Evolutionary conservation across 805 yeast genomes (phyloP), one percentile per base, ranked within the genome.

Genomic region (Dipodascus albidus): DNA sequence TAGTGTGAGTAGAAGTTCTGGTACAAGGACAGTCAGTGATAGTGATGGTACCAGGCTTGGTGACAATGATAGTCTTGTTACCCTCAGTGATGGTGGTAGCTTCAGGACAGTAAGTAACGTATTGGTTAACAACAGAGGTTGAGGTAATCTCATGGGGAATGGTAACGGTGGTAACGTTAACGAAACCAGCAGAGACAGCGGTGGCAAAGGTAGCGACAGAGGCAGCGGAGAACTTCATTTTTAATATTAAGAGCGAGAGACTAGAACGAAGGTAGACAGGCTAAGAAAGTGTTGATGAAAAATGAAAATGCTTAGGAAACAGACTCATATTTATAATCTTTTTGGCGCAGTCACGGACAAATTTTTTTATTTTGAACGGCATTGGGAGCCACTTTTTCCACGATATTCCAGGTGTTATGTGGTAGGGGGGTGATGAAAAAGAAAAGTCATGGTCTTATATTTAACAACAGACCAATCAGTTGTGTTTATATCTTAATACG

Each of bases 21-120:
- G 91, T 85, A 77, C 95, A 87, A 68, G 90, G 90, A 72, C 86
- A 82, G 77, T 87, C 83, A 64, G 95, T 84, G 79, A 86, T 77
- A 69, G 93, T 86, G 64, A 87, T 71, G 62, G 95, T 86, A 69
- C 91, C 84, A 57, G 91, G 81, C 64, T 70, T 82, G 57, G 90
- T 80, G 67, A 83, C 88, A 60, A 85, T 80, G 80, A 80, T 77
- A 66, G 91, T 84, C 68, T 68, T 67, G 75, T 76, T 76, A 78
- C 81, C 82, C 70, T 81, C 79, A 59, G 74, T 75, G 56, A 86
- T 64, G 56, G 77, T 71, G 62, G 95, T 87, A 52, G 95, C 71
- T 58, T 65, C 73, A 69, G 95, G 95, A 73, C 95, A 86, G 84
- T 82, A 85, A 63, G 95, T 85, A 72, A 85, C 80, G 78, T 74